phyloP scores from a whole-genome alignment of 1,284 basidiomycete species.

The Cryptococcus hybrid region DNA sequence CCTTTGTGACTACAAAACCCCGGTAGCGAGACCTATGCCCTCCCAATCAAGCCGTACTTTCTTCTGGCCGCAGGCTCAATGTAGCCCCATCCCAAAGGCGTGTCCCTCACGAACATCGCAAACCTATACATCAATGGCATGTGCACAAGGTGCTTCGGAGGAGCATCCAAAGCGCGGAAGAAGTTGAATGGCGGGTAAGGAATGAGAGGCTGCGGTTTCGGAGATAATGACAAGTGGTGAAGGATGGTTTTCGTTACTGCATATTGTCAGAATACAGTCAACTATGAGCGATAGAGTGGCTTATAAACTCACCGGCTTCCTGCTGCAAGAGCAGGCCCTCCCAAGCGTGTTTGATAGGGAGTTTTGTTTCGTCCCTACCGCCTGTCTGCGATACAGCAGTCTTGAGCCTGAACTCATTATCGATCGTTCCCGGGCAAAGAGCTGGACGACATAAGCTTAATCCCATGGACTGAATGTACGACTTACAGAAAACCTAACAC shows the following conservation, averaged over 20 bases:
- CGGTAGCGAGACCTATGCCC: neutral
- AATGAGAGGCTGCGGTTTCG: conserved; percentile 35
- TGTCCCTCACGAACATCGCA: conserved; percentile 36
- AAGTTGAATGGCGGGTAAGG: conserved; percentile 40
- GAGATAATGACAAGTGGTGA: conserved; percentile 37
- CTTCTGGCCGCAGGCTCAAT: conserved; percentile 46
- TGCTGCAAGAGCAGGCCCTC: conserved; percentile 40
- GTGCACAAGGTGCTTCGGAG: conserved; percentile 38
- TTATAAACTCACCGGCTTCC: conserved; percentile 24
- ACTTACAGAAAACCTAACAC: conserved; percentile 49
- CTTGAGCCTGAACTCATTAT: conserved; percentile 76
- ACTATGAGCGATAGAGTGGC: neutral
- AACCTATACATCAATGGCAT: conserved; percentile 43
- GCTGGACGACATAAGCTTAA: conserved; percentile 15
- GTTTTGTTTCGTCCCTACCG: conserved; percentile 33
- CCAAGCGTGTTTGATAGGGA: conserved; percentile 35
- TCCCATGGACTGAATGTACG: neutral
- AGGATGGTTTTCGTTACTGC: conserved; percentile 44
- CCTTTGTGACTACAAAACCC: neutral
- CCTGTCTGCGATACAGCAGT: conserved; percentile 55
- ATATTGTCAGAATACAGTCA: neutral
- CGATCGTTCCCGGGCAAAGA: conserved; percentile 52
- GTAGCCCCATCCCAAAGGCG: conserved; percentile 40
- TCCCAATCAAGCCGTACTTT: conserved; percentile 45
- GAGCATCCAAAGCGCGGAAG: conserved; percentile 26